These are phyloP conservation scores for Pseudocercospora musae DNA, from an alignment of 2,329 filamentous ascomycete species.

Conservation along the genomic window DNA sequence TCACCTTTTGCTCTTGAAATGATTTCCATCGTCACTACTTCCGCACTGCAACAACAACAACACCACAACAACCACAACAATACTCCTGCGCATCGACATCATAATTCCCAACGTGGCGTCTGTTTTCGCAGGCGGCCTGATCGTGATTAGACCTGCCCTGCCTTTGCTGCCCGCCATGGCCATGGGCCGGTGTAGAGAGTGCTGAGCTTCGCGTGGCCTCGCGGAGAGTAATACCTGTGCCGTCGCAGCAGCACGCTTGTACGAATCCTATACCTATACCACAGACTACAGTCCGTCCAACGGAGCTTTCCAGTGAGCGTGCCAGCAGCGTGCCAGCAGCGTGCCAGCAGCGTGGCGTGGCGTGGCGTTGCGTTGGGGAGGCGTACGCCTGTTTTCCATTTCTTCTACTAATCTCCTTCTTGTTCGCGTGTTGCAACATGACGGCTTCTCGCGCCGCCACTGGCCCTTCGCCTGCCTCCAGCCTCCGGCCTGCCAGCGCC, in stretches of 20 bases:
- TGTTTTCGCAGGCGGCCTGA: constrained; percentile 14
- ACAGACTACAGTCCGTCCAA: too few relatives aligned
- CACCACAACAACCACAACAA: too few relatives aligned
- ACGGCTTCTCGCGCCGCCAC: constrained; percentile 9
- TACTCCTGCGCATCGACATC: constrained; percentile 13
- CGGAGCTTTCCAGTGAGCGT: neutral
- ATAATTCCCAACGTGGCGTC: constrained; percentile 15
- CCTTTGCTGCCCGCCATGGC: constrained; percentile 12
- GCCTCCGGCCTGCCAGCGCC: constrained; percentile 23
- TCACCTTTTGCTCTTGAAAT: neutral
- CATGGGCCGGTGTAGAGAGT: constrained; percentile 19
- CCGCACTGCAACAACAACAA: constrained; percentile 1
- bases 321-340: constrained; percentile 4
- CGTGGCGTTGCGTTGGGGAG: constrained; percentile 1
- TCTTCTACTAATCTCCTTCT: constrained; percentile 19
- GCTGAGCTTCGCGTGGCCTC: constrained; percentile 10
- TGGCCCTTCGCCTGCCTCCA: constrained; percentile 15
- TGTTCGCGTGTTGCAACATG: constrained; percentile 12
- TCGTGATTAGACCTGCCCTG: constrained; percentile 8
- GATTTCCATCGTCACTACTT: constrained; percentile 2
- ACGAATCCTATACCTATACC: neutral
- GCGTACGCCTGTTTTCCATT: constrained; percentile 9
- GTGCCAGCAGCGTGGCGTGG: constrained; percentile 1
- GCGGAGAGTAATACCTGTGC: constrained; percentile 12
- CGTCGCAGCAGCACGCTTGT: constrained; percentile 2